Evolutionary conservation across 148 eudicot genomes (phyloP), one percentile per base, ranked within the genome.

Genomic region (Rhododendron simsii): DNA sequence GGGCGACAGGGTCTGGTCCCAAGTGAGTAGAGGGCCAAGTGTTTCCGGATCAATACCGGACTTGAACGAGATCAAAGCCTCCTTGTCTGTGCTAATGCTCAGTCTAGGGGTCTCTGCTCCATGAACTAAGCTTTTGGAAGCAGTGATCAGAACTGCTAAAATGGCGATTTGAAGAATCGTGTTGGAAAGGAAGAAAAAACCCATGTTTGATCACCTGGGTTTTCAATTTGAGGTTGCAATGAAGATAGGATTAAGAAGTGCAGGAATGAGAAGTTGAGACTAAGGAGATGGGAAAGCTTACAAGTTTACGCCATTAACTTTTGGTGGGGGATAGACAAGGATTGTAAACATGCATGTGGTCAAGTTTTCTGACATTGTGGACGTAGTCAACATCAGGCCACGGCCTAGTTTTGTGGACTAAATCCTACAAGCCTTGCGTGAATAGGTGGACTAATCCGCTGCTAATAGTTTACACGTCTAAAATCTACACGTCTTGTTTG

Each of bases 1-100:
- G 50, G 88, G 91, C 33, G 89, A 86, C n/a, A 74, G 61, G 81
- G 78, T 84, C 80, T 80, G 85, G 21, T 83, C 77, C 91, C 91
- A 90, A 53, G 59, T 53, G 18, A 53, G 18, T 53, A 53, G 59
- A 53, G 59, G 59, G 20, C 18, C 59, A 53, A 53, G 21, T 53
- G 5, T 55, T 53, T 53, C 59, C 5, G 20, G 59, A 53, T 53
- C 14, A 15, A 53, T 82, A 61, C 67, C 10, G 5, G 67, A 61
- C n/a, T 61, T 61, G 67, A 61, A 61, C 81, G 75, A 90, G 6
- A 53, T 81, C 87, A 90, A 88, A 13, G 88, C 89, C 76, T 90
- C 89, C 81, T 81, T 88, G 61, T 90, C 91, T 21, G 83, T 80
- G 83, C 6, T 3, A 41, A 39, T 41, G 80, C 80, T 80, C 41